Evolutionary conservation across 208 protist species (phyloP).

Genomic region (Phytomonas francai): DNA sequence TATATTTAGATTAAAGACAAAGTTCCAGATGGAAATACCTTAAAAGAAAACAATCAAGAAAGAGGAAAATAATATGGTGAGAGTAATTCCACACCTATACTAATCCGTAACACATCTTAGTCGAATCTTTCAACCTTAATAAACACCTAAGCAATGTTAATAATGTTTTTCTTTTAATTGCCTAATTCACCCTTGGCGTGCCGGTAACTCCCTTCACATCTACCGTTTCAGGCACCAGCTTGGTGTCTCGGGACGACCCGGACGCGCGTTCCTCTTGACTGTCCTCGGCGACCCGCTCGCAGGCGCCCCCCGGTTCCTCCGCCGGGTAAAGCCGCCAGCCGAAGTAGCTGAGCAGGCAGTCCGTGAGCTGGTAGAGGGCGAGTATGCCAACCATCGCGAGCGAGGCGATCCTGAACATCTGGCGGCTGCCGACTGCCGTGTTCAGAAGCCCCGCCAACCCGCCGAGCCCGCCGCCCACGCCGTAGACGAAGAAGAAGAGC

Average conservation of each 20-base stretch:
- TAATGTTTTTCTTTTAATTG: background rate
- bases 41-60: no score
- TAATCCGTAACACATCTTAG: background rate
- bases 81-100: background rate
- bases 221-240: no score
- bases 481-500: slow-evolving; percentile 36
- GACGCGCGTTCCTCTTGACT: no score
- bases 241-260: no score
- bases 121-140: background rate
- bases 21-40: no score
- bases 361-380: slow-evolving; percentile 24
- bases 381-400: slow-evolving; percentile 22
- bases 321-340: no score
- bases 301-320: no score
- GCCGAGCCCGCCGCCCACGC: no score
- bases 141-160: background rate
- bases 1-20: background rate
- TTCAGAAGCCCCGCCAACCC: slow-evolving; percentile 48
- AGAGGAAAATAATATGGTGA: slow-evolving; percentile 1
- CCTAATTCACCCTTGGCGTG: no score
- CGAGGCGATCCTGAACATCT: slow-evolving; percentile 35
- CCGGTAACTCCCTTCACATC: no score
- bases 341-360: background rate
- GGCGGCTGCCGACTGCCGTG: slow-evolving; percentile 24
- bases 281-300: no score